Conservation (phyloP, 2,329 filamentous ascomycete genomes). For the Paecilomyces fulvus region DNA sequence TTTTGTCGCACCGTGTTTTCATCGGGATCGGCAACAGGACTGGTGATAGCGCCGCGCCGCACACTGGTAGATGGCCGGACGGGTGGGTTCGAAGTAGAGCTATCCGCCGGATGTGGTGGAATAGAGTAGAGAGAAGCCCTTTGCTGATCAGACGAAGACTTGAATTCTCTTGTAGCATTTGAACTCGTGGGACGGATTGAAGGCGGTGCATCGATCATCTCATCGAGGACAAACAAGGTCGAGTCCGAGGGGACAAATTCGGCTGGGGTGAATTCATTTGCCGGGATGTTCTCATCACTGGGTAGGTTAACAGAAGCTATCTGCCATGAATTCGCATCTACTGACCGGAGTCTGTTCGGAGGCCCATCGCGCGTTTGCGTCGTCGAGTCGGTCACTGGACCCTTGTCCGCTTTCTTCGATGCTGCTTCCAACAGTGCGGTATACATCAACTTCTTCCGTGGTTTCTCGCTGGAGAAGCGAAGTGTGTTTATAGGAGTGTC, state of each 20-base stretch:
- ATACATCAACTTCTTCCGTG: conserved; percentile 38
- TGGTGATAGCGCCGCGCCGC: background rate
- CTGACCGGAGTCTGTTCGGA: conserved; percentile 16
- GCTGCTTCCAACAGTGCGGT: conserved; percentile 21
- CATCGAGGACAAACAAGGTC: conserved; percentile 20
- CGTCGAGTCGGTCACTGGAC: conserved; percentile 1
- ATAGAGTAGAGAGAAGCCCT: background rate
- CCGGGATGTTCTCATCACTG: background rate
- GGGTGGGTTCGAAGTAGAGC: background rate
- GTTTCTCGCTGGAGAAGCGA: conserved; percentile 25
- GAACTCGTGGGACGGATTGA: background rate
- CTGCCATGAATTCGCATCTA: conserved; percentile 10
- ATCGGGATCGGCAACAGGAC: background rate
- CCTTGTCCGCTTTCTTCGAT: conserved; percentile 3
- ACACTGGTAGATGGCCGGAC: background rate
- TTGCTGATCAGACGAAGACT: background rate
- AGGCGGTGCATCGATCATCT: conserved; percentile 8
- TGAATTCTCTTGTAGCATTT: background rate
- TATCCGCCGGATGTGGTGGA: background rate
- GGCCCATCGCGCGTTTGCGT: background rate
- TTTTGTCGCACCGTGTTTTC: background rate
- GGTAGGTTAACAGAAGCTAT: background rate
- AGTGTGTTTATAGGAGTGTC: conserved; percentile 16
- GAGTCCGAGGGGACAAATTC: conserved; percentile 21
- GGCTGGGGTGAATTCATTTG: conserved; percentile 6